These are phyloP conservation scores for Pythium monospermum DNA, from an alignment of 352 stramenopile species.

Conservation along the genomic window DNA sequence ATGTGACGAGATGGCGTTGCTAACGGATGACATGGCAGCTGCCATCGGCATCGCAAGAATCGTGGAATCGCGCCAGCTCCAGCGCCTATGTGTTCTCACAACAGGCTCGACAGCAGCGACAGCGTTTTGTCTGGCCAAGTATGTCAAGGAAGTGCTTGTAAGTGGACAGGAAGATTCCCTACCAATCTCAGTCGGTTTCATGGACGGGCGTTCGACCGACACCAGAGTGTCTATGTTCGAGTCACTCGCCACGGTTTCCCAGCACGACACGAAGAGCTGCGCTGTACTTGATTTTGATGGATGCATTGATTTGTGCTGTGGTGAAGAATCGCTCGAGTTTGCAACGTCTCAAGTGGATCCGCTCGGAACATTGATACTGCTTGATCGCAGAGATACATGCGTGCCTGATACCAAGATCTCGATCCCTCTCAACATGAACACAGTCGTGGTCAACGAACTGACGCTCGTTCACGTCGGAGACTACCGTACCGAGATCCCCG, in stretches of 20 bases:
- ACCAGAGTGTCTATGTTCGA: slow-evolving; percentile 21
- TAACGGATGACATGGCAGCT: slow-evolving; percentile 9
- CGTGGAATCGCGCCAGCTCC: neutral
- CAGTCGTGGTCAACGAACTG: slow-evolving; percentile 65
- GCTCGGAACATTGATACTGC: slow-evolving; percentile 20
- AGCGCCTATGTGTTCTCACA: slow-evolving; percentile 23
- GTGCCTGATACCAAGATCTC: neutral
- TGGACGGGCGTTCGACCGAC: neutral
- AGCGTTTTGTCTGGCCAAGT: neutral
- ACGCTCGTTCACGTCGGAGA: slow-evolving; percentile 35
- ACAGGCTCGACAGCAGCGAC: neutral
- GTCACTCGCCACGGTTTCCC: slow-evolving; percentile 16
- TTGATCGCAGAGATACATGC: neutral
- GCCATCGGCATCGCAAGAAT: slow-evolving; percentile 8
- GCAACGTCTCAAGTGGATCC: slow-evolving; percentile 32
- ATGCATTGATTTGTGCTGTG: slow-evolving; percentile 50
- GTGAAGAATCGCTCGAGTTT: slow-evolving; percentile 34
- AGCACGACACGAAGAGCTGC: neutral
- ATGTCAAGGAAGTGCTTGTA: neutral
- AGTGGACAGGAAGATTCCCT: neutral
- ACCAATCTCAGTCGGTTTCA: slow-evolving; percentile 1
- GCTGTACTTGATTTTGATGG: slow-evolving; percentile 22
- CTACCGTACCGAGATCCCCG: slow-evolving; percentile 23
- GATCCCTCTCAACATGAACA: slow-evolving; percentile 56
- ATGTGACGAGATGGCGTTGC: neutral